Evolutionary conservation across 352 stramenopile species (phyloP).

Genomic region (Peronospora belbahrii): DNA sequence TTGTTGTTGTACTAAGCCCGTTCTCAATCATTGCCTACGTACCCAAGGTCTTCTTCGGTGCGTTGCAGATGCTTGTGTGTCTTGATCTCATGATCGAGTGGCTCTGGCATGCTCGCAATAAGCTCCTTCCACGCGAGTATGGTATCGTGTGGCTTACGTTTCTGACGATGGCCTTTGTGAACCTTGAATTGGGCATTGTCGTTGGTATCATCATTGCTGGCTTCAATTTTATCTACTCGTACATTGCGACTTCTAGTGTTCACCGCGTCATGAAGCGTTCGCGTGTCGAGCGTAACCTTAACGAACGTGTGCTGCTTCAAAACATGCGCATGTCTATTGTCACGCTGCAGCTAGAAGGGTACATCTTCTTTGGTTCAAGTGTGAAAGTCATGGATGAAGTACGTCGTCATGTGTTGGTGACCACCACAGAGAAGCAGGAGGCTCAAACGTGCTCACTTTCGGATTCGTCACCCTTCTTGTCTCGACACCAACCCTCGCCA

Average conservation of each 20-base stretch:
- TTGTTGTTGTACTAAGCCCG: slow-evolving; percentile 77
- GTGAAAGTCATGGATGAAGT: slow-evolving; percentile 87
- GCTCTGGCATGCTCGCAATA: slow-evolving; percentile 84
- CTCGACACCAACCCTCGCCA: slow-evolving; percentile 14
- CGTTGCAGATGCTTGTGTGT: slow-evolving; percentile 94
- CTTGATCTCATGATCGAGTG: slow-evolving; percentile 96
- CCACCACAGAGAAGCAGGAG: slow-evolving; percentile 27
- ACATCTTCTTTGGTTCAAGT: slow-evolving; percentile 83
- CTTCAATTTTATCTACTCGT: slow-evolving; percentile 86
- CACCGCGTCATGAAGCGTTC: slow-evolving; percentile 75
- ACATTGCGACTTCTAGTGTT: slow-evolving; percentile 61
- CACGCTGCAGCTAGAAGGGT: slow-evolving; percentile 77
- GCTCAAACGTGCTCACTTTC: slow-evolving; percentile 18
- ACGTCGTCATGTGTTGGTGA: slow-evolving; percentile 71
- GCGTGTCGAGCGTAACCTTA: slow-evolving; percentile 70
- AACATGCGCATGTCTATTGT: slow-evolving; percentile 75
- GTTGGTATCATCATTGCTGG: slow-evolving; percentile 85
- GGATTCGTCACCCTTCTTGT: slow-evolving; percentile 17
- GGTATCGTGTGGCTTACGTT: slow-evolving; percentile 92
- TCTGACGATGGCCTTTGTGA: slow-evolving; percentile 88
- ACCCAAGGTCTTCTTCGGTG: slow-evolving; percentile 97
- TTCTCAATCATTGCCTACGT: slow-evolving; percentile 94
- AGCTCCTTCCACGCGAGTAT: slow-evolving; percentile 89
- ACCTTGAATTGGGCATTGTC: slow-evolving; percentile 93
- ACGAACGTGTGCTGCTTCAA: slow-evolving; percentile 65